Evolutionary conservation across 2,329 filamentous ascomycete species (phyloP).

Genomic region (Colletotrichum acutatum): DNA sequence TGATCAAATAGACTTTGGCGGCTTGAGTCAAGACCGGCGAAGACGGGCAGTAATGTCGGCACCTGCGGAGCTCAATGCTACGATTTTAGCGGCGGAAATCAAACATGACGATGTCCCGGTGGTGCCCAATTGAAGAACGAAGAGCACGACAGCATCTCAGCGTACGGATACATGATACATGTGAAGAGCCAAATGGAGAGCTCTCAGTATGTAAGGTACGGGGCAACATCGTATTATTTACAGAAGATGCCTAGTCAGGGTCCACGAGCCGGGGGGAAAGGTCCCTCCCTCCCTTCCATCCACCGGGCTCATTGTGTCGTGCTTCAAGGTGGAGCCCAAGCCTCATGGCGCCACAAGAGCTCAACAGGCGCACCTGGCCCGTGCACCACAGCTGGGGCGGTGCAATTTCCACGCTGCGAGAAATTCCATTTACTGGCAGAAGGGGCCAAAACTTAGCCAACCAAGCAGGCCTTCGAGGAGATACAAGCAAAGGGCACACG

Average conservation of each 20-base stretch:
- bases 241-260: constrained; percentile 1
- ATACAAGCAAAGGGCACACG: constrained; percentile 33
- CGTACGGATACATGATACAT: neutral
- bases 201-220: neutral
- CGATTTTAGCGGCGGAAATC: neutral
- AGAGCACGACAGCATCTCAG: neutral
- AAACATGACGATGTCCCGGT: neutral
- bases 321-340: constrained; percentile 1
- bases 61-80: neutral
- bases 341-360: constrained; percentile 25
- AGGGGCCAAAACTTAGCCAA: constrained; percentile 27
- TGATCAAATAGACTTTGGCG: constrained; percentile 28
- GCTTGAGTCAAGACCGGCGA: constrained; percentile 23
- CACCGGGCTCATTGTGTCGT: neutral
- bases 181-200: neutral
- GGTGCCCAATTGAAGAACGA: neutral
- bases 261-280: constrained; percentile 15
- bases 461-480: constrained; percentile 30
- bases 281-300: constrained; percentile 7
- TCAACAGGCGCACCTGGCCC: constrained; percentile 15
- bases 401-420: constrained; percentile 33
- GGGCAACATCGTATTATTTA: constrained; percentile 17
- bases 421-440: constrained; percentile 32
- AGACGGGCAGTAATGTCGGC: neutral
- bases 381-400: constrained; percentile 28